A percentile compares a stretch with the other conserved stretches of the same genome.
phyloP scores from a whole-genome alignment of 1,284 basidiomycete species.

The Boletus hoseneyae region DNA sequence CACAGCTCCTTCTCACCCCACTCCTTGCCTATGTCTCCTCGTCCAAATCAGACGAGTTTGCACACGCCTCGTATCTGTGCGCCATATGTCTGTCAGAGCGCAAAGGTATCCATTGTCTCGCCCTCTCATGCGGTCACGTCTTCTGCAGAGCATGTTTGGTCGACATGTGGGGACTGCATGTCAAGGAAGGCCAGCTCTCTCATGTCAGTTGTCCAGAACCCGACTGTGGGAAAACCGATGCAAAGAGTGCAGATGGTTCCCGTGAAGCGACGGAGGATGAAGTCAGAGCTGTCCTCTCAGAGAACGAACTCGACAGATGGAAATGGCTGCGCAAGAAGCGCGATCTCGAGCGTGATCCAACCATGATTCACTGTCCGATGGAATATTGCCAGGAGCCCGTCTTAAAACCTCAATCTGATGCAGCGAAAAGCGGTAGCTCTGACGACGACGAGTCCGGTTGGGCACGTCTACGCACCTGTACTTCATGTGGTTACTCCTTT shows the following conservation, averaged over 20 bases:
- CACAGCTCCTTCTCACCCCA: slow-evolving; percentile 46
- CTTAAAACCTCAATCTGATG: slow-evolving; percentile 47
- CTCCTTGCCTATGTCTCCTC: slow-evolving; percentile 49
- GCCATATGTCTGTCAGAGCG: slow-evolving; percentile 65
- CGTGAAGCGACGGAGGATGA: slow-evolving; percentile 67
- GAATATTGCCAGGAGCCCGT: slow-evolving; percentile 69
- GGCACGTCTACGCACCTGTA: slow-evolving; percentile 66
- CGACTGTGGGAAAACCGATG: slow-evolving; percentile 63
- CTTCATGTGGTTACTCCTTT: slow-evolving; percentile 64
- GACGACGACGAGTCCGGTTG: slow-evolving; percentile 56
- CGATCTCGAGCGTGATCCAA: slow-evolving; percentile 69
- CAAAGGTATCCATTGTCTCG: slow-evolving; percentile 67
- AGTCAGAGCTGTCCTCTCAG: slow-evolving; percentile 62
- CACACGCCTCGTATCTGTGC: slow-evolving; percentile 60
- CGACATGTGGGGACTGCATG: slow-evolving; percentile 73
- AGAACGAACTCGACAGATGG: slow-evolving; percentile 64
- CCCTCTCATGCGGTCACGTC: slow-evolving; percentile 62
- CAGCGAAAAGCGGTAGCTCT: slow-evolving; percentile 12
- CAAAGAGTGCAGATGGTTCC: slow-evolving; percentile 6
- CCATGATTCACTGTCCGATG: slow-evolving; percentile 72
- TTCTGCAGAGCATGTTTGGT: slow-evolving; percentile 71
- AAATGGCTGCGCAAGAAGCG: slow-evolving; percentile 69
- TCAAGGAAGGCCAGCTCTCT: slow-evolving; percentile 67
- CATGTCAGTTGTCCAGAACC: slow-evolving; percentile 72
- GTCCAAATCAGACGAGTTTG: slow-evolving; percentile 49